A percentile compares a stretch with the other conserved stretches of the same genome.
phyloP scores from a whole-genome alignment of 2,329 filamentous ascomycete genomes.

The Colletotrichum sp. region DNA sequence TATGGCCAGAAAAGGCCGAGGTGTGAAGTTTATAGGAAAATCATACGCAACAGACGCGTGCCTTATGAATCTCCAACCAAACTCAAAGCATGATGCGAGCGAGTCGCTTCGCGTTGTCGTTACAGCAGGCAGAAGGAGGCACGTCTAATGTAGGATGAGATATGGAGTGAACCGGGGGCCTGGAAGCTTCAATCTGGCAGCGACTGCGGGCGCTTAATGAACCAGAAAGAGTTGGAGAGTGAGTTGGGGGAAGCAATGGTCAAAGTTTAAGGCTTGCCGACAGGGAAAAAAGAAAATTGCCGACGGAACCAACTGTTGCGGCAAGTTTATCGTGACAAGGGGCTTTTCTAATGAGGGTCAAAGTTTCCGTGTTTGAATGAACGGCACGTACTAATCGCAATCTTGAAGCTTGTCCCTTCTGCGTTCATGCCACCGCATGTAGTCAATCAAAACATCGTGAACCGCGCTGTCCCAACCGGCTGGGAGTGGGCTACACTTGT shows the following conservation, averaged over 20 bases:
- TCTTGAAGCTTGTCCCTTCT: neutral
- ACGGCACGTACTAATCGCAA: neutral
- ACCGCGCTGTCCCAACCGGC: neutral
- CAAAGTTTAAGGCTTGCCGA: neutral
- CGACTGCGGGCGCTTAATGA: neutral
- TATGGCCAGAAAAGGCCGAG: neutral
- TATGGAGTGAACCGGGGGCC: neutral
- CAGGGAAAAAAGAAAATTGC: neutral
- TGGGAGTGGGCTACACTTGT: neutral
- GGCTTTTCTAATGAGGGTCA: neutral
- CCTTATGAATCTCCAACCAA: neutral
- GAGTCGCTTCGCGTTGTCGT: neutral
- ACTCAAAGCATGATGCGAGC: neutral
- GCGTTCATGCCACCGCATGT: neutral
- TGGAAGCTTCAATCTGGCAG: neutral
- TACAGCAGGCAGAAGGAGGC: neutral
- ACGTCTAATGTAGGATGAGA: neutral
- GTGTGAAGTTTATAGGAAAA: neutral
- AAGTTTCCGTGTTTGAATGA: neutral
- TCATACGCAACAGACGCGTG: neutral
- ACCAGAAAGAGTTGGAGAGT: neutral
- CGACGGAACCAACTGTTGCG: neutral
- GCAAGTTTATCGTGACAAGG: neutral
- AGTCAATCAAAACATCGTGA: neutral
- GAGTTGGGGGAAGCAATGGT: neutral